Evolutionary conservation across 2,329 filamentous ascomycete species (phyloP), one percentile per base, ranked within the genome.

Genomic region (Mycocentrospora acerina): DNA sequence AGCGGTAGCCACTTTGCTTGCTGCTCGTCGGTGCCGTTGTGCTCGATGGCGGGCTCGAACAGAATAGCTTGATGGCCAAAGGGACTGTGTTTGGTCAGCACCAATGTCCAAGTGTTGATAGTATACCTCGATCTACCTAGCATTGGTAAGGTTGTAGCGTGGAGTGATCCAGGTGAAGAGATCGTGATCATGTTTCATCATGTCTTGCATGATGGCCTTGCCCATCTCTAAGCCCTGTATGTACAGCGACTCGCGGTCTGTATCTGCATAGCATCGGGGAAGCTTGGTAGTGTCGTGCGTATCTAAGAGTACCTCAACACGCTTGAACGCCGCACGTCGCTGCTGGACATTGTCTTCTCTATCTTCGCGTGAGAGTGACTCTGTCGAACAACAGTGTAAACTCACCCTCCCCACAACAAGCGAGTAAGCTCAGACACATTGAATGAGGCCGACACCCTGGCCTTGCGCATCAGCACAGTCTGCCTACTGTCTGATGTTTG

Each of bases 21-120:
- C 41, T 77, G 74, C 39, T 70, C 64, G n/a, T 70, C 67, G 19
- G 62, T 69, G 8, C 58, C 70, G 19, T 22, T 22, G 9, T 22
- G 19, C 9, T 22, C 19, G 19, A 43, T 74, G 67, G 44, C 74
- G 67, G 41, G 41, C 19, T 66, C 41, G 25, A 54, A 44, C 2
- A 44, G 16, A 4, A 44, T 26, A 16, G 37, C 32, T 18, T 44
- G 40, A 12, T 44, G 37, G 7, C 46, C 48, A 16, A 55, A 55
- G 10, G 51, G 51, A 24, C 46, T 52, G 14, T 14, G 14, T 12
- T 24, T 10, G 4, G 28, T 45, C n/a, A 37, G 29, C 5, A 2
- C 4, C 11, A 9, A 8, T 10, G 4, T 12, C 5, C 11, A 5
- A 22, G 19, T 22, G 19, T 22, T 9, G 5, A 5, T 9, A 22